These are phyloP conservation scores for Albugo laibachii DNA, from an alignment of 352 stramenopile genomes.

Conservation along the genomic window DNA sequence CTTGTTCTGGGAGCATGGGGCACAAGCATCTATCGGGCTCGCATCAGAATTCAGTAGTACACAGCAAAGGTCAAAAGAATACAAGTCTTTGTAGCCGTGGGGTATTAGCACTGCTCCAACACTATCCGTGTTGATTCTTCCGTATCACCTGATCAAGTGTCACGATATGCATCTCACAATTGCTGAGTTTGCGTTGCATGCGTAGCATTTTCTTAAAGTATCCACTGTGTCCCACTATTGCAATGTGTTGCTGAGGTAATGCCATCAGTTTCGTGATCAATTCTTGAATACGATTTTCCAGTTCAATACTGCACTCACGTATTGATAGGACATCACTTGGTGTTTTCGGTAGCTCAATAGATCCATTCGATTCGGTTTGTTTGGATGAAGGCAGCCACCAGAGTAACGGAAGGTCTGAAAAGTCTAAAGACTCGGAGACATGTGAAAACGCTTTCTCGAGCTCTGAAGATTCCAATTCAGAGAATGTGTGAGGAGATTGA, in stretches of 20 bases:
- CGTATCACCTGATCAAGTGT: slow-evolving; percentile 11
- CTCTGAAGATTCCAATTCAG: slow-evolving; percentile 7
- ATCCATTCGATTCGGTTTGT: slow-evolving; percentile 3
- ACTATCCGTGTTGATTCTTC: neutral
- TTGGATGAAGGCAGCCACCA: slow-evolving; percentile 45
- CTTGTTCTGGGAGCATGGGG: too few species aligned
- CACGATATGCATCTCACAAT: slow-evolving; percentile 54
- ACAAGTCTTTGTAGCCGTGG: too few species aligned
- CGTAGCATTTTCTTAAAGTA: slow-evolving; percentile 74
- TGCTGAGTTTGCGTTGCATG: slow-evolving; percentile 57
- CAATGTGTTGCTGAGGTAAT: slow-evolving; percentile 47
- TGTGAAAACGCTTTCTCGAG: slow-evolving; percentile 4
- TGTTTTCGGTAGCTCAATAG: slow-evolving; percentile 13
- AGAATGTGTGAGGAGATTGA: slow-evolving; percentile 2
- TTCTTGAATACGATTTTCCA: slow-evolving; percentile 41
- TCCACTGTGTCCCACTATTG: slow-evolving; percentile 58
- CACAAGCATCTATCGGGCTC: too few species aligned
- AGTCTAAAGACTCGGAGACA: slow-evolving; percentile 10
- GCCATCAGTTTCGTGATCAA: slow-evolving; percentile 32
- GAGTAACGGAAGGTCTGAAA: slow-evolving; percentile 19
- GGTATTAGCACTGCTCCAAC: too few species aligned
- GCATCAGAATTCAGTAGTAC: too few species aligned
- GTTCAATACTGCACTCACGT: slow-evolving; percentile 26
- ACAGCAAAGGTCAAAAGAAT: too few species aligned
- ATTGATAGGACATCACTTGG: slow-evolving; percentile 29